phyloP scores from a whole-genome alignment of 768 basidiomycete genomes.

The Auricularia sp. region DNA sequence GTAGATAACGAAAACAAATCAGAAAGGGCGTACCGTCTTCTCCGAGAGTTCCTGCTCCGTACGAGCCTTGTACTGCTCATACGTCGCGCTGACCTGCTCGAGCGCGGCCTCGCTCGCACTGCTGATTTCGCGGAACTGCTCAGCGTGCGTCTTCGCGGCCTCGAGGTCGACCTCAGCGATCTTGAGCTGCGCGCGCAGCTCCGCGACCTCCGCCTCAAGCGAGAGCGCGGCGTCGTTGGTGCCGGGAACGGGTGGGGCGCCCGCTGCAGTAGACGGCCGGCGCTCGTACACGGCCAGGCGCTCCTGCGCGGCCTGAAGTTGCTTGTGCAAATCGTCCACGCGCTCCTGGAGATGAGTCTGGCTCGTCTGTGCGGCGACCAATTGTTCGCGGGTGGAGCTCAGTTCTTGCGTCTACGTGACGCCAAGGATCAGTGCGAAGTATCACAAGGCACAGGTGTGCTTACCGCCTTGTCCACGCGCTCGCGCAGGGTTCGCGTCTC shows the following conservation, averaged over 20 bases:
- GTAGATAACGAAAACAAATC: background rate
- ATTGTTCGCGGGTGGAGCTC: conserved; percentile 55
- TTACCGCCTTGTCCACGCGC: conserved; percentile 60
- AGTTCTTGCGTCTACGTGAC: conserved; percentile 46
- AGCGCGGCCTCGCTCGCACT: conserved; percentile 73
- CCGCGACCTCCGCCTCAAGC: conserved; percentile 74
- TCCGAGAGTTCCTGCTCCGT: conserved; percentile 59
- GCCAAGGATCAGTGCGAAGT: too few relatives aligned
- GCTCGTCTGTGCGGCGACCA: conserved; percentile 66
- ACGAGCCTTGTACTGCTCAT: conserved; percentile 69
- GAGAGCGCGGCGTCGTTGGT: conserved; percentile 40
- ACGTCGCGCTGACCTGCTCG: conserved; percentile 53
- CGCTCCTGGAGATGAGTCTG: conserved; percentile 70
- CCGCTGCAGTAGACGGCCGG: conserved; percentile 28
- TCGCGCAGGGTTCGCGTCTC: conserved; percentile 66
- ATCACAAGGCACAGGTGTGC: conserved; percentile 15
- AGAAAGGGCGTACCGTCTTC: conserved; percentile 47
- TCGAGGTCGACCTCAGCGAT: conserved; percentile 68
- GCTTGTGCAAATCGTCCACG: conserved; percentile 46
- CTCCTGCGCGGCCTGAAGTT: conserved; percentile 68
- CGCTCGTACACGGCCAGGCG: conserved; percentile 83
- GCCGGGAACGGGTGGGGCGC: conserved; percentile 16
- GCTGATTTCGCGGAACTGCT: conserved; percentile 81
- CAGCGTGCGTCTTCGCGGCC: conserved; percentile 57
- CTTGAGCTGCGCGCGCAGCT: conserved; percentile 51